These are phyloP conservation scores for Serendipita sp. DNA, from an alignment of 768 basidiomycete species.

Conservation along the genomic window DNA sequence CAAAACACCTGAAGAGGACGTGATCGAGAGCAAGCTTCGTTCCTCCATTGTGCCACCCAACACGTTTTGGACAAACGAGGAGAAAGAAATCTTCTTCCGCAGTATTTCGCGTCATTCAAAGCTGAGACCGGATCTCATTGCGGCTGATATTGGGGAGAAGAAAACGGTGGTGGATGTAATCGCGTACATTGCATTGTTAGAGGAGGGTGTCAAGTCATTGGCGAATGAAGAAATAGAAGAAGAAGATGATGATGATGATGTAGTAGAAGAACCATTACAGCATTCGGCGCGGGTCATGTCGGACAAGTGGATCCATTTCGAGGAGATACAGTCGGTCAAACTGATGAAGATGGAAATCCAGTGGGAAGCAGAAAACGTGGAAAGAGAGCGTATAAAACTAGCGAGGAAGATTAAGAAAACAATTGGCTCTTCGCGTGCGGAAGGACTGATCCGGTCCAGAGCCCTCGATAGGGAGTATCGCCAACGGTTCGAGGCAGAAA, in stretches of 20 bases:
- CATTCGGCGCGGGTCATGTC: conserved; percentile 38
- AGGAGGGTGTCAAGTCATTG: conserved; percentile 18
- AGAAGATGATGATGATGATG: conserved; percentile 9
- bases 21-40: background rate
- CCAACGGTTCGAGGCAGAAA: conserved; percentile 2
- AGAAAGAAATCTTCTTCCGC: conserved; percentile 59
- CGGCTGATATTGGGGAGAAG: conserved; percentile 41
- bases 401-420: conserved; percentile 12
- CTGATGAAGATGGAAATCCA: conserved; percentile 18
- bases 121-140: conserved; percentile 61
- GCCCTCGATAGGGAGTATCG: background rate
- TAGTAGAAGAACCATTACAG: conserved; percentile 15
- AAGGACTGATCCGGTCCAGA: conserved; percentile 17
- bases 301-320: conserved; percentile 31
- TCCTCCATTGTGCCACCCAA: conserved; percentile 1
- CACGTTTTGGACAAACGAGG: conserved; percentile 47
- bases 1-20: too few species aligned
- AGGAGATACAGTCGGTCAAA: conserved; percentile 27
- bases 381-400: conserved; percentile 13
- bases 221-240: conserved; percentile 12
- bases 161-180: conserved; percentile 54
- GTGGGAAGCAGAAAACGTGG: conserved; percentile 16
- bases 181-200: conserved; percentile 43
- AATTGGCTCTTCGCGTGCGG: conserved; percentile 16
- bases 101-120: conserved; percentile 50